Evolutionary conservation across 768 basidiomycete species (phyloP).

Genomic region (Daedaleopsis sinensis): DNA sequence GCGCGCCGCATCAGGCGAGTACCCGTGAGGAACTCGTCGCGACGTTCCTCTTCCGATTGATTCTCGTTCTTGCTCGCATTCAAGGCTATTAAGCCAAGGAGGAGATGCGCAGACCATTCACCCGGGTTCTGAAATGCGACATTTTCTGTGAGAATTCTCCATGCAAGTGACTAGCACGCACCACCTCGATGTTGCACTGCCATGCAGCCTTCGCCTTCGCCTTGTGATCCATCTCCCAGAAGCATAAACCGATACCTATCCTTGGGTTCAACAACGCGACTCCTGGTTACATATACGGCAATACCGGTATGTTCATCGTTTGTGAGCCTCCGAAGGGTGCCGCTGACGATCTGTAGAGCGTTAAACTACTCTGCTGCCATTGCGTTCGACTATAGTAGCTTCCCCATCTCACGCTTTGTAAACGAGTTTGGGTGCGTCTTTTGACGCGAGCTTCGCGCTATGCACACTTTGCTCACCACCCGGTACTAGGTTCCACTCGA

Average conservation of each 20-base stretch:
- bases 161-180: conserved; percentile 40
- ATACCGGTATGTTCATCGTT: conserved; percentile 39
- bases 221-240: conserved; percentile 88
- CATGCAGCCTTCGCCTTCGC: conserved; percentile 85
- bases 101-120: conserved; percentile 77
- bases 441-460: no score
- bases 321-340: background rate
- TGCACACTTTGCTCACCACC: background rate
- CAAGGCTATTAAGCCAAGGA: conserved; percentile 84
- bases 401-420: conserved; percentile 52
- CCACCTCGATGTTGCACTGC: conserved; percentile 86
- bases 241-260: conserved; percentile 92
- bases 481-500: conserved; percentile 67
- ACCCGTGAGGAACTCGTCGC: conserved; percentile 61
- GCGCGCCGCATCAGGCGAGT: conserved; percentile 74
- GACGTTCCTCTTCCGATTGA: conserved; percentile 64
- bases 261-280: conserved; percentile 74
- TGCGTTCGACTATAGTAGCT: conserved; percentile 58
- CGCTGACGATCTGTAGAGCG: conserved; percentile 41
- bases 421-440: conserved; percentile 61
- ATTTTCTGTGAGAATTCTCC: background rate
- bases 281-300: conserved; percentile 56
- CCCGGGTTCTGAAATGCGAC: conserved; percentile 61
- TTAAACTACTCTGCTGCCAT: conserved; percentile 56
- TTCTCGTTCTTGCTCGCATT: conserved; percentile 81